Evolutionary conservation across 2,329 filamentous ascomycete genomes (phyloP).

Genomic region (Aspergillus piperis): DNA sequence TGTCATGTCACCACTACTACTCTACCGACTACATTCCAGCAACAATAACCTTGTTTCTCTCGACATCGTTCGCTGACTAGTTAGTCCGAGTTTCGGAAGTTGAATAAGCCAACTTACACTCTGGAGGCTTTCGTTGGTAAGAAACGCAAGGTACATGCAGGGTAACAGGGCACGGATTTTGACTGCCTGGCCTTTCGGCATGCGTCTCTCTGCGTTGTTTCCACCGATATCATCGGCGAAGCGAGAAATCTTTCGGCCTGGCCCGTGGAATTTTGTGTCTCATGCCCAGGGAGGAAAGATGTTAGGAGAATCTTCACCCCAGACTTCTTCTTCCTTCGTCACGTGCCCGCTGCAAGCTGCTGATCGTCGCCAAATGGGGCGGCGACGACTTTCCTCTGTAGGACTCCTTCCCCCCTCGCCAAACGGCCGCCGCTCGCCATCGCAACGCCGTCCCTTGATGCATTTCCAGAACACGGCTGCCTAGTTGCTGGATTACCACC

Average conservation of each 20-base stretch:
- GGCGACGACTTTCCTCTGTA: slow-evolving; percentile 8
- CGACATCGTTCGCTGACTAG: neutral
- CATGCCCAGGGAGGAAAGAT: slow-evolving; percentile 5
- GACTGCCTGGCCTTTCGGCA: neutral
- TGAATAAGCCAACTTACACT: neutral
- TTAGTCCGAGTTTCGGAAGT: neutral
- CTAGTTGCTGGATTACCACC: neutral
- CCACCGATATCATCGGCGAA: slow-evolving; percentile 3
- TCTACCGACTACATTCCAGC: neutral
- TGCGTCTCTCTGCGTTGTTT: neutral
- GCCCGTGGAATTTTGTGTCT: slow-evolving; percentile 10
- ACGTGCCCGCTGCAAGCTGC: neutral
- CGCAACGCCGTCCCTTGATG: neutral
- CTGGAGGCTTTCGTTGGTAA: neutral
- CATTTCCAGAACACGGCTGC: slow-evolving; percentile 1
- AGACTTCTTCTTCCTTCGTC: neutral
- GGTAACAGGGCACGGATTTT: neutral
- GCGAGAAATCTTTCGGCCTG: slow-evolving; percentile 9
- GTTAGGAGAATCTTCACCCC: neutral
- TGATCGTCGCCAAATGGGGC: slow-evolving; percentile 7
- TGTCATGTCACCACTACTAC: neutral
- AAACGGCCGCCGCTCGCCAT: neutral
- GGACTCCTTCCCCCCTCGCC: slow-evolving; percentile 2
- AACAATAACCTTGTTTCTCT: neutral
- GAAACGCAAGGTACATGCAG: slow-evolving; percentile 6